Base-by-base conservation (phyloP, 768 basidiomycete species). In the Agaricus subrufescens region DNA sequence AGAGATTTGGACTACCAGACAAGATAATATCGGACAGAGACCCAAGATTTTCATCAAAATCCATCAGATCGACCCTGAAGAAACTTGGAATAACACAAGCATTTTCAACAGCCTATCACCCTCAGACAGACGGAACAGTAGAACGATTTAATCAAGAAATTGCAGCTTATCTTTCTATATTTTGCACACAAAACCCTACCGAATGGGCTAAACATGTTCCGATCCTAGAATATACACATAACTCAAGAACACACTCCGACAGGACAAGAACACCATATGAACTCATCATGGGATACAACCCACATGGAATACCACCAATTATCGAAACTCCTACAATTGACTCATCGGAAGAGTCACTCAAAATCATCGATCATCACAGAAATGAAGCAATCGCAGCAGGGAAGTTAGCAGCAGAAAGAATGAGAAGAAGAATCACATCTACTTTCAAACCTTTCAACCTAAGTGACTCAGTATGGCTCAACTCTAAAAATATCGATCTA, bases 91-190 rank as follows among this genome's bases (percentile, higher is more conserved):
- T 60, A 12, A 53, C 59, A 42, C 63, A 58, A 9, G 55, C 59
- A 10, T 47, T 67, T 2, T 68, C 66, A 8, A 75, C 71, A 1
- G 68, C 71, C 2, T 76, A 68, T 60, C 75, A 75, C 45, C 73
- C 71, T 12, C 52, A 68, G 51, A 60, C 61, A 0, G 62, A 66
- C 44, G 62, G 65, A n/a, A 50, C 47, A 38, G 65, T 61, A 0
- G 61, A 67, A 58, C 7, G 57, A 4, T 42, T 58, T 4, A 68
- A 68, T 39, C 58, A 65, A 47, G 63, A 66, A 55, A 47, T 68
- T 1, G 54, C 64, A 56, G 38, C 56, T 4, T 66, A 62, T 37
- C 25, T 56, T 31, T 47, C 54, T 19, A 40, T 40, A 37, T 56
- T 34, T 19, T 54, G 52, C 31, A 49, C 31, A 11, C 11, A 12